Conservation (phyloP, 345 rosid species). For the Corchorus olitorius region DNA sequence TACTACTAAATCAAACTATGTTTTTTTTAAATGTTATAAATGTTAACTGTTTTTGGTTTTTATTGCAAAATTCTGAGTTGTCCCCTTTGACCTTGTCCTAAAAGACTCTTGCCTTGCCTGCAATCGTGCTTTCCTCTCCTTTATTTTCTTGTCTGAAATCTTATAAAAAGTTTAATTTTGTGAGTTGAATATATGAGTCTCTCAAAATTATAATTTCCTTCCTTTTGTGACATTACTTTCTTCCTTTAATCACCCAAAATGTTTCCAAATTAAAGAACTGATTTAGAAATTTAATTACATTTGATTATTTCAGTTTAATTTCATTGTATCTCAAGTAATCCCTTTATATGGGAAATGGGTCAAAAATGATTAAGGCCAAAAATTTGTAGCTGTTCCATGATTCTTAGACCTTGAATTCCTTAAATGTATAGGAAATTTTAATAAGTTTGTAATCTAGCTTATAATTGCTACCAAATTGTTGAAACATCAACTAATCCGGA, state of each 20-base stretch:
- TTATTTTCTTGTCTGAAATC: not conserved
- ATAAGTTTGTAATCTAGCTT: not conserved
- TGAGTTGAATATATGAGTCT: not conserved
- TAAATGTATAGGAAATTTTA: no score
- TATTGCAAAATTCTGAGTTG: not conserved
- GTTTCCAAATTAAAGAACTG: not conserved
- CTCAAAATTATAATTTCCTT: not conserved
- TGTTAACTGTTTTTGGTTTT: not conserved
- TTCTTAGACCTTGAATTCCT: no score
- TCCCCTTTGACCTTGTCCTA: slow-evolving; percentile 7
- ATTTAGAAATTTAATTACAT: not conserved
- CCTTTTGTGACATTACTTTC: not conserved
- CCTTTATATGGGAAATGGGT: no score
- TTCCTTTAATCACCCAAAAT: not conserved
- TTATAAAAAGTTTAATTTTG: not conserved
- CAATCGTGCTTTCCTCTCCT: slow-evolving; percentile 18
- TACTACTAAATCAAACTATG: not conserved
- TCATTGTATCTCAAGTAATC: no score
- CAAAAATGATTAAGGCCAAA: no score
- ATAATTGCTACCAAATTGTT: no score
- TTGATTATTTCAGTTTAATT: not conserved
- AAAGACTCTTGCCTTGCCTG: not conserved
- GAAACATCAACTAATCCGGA: no score
- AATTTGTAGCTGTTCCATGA: not conserved
- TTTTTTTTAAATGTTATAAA: not conserved